Evolutionary conservation across 441 rosid species (phyloP), one percentile per base, ranked within the genome.

Genomic region (Hura crepitans): DNA sequence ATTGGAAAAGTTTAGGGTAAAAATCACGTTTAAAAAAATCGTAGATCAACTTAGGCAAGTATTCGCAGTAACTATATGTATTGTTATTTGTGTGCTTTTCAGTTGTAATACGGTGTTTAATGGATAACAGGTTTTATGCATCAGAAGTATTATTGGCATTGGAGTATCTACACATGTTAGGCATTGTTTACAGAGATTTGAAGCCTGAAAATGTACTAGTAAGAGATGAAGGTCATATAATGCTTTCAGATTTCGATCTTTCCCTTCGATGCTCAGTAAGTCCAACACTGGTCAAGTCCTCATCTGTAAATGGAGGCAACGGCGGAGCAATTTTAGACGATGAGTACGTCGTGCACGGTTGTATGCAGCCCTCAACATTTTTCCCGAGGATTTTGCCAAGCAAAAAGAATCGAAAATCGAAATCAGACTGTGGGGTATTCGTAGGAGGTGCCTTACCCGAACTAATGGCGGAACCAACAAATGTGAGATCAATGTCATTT

Each of bases 161-260:
- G 25, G 97, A 90, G 79, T 92, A 92, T 42, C 78, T 92, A 27
- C 98, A 90, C 85, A 92, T 92, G 98, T 86, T 92, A 43, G 98
- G 98, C 30, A 90, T 92, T 15, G 96, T 92, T 0, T 92, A 92
- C 71, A 85, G 96, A 27, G 97, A 92, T 70, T 73, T 90, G 69
- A 92, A 92, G 78, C 98, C 97, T 53, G 96, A 92, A 75, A 92
- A 92, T 66, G 91, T 92, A 25, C 85, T 92, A 2, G 95, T 92
- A 35, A 82, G 97, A 77, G 92, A 86, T 53, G 90, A 89, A 64
- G 97, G 96, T 2, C 98, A 92, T 70, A 90, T 92, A 42, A 89
- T 92, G 97, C 96, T 90, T 59, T 92, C 97, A 0, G 97, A 92
- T 79, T 92, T 90, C 42, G 96, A 92, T 62, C 77, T 92, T 61